These are phyloP conservation scores for Cutaneotrichosporon cavernicola DNA, from an alignment of 1,284 basidiomycete species.

Conservation along the genomic window DNA sequence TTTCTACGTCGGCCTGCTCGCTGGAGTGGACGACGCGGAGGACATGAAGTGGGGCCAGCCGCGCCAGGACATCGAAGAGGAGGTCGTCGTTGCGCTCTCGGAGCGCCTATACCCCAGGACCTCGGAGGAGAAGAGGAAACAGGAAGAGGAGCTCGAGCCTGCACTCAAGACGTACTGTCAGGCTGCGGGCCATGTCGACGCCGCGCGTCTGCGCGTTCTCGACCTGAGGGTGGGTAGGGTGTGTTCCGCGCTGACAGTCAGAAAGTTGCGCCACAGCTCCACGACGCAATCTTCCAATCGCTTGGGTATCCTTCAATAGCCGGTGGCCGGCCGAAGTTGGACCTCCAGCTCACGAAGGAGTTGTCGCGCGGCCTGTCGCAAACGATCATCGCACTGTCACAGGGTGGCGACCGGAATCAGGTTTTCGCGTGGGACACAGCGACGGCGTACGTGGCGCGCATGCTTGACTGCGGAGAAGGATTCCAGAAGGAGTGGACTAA, in stretches of 20 bases:
- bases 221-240: slow-evolving; percentile 27
- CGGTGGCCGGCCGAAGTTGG: neutral
- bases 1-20: slow-evolving; percentile 26
- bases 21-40: slow-evolving; percentile 27
- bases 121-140: slow-evolving; percentile 11
- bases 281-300: slow-evolving; percentile 13
- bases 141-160: slow-evolving; percentile 4
- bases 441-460: slow-evolving; percentile 23
- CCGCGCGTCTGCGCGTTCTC: slow-evolving; percentile 25
- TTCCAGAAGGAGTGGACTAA: slow-evolving; percentile 16
- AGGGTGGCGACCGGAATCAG: slow-evolving; percentile 25
- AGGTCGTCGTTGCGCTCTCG: slow-evolving; percentile 27
- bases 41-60: slow-evolving; percentile 34
- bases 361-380: slow-evolving; percentile 24
- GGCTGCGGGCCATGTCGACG: slow-evolving; percentile 23
- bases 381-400: slow-evolving; percentile 24
- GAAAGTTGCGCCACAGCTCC: slow-evolving; percentile 14
- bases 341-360: slow-evolving; percentile 1
- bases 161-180: slow-evolving; percentile 21
- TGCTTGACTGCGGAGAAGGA: slow-evolving; percentile 16
- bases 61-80: slow-evolving; percentile 33
- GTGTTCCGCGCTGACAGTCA: neutral
- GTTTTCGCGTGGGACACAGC: slow-evolving; percentile 26
- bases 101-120: slow-evolving; percentile 7
- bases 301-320: slow-evolving; percentile 15